These are phyloP conservation scores for Ananas comosus DNA, from an alignment of 176 grass and related monocot species.

Conservation along the genomic window DNA sequence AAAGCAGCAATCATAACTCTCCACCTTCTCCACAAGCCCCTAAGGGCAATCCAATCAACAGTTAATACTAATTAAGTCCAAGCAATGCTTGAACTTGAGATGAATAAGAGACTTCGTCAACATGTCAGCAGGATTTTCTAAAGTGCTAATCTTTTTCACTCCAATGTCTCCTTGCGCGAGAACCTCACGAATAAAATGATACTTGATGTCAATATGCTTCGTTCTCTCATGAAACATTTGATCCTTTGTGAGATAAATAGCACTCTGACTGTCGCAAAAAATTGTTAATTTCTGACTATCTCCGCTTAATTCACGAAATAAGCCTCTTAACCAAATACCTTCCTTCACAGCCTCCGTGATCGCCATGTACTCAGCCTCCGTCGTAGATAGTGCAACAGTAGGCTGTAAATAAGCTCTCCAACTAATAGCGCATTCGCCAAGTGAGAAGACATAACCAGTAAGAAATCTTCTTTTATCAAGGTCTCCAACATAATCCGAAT, in stretches of 20 bases:
- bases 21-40: too few relatives aligned
- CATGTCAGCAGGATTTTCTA: background rate
- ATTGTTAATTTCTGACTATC: background rate
- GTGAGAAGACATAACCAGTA: background rate
- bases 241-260: background rate
- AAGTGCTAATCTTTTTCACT: background rate
- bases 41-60: too few relatives aligned
- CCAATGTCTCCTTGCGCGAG: background rate
- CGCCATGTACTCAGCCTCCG: background rate
- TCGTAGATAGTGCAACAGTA: background rate
- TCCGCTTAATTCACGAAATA: background rate
- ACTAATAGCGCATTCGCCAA: background rate
- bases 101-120: background rate
- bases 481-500: background rate
- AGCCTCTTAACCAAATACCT: background rate
- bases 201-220: background rate
- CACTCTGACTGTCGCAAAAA: background rate
- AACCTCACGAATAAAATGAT: background rate
- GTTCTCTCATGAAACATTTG: background rate
- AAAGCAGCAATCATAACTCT: too few relatives aligned
- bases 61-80: too few relatives aligned
- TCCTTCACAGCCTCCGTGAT: background rate
- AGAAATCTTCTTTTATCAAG: background rate
- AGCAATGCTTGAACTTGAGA: too few relatives aligned
- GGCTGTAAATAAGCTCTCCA: too few relatives aligned